Evolutionary conservation across 208 protist genomes (phyloP).

Genomic region (Trypanosoma mega): DNA sequence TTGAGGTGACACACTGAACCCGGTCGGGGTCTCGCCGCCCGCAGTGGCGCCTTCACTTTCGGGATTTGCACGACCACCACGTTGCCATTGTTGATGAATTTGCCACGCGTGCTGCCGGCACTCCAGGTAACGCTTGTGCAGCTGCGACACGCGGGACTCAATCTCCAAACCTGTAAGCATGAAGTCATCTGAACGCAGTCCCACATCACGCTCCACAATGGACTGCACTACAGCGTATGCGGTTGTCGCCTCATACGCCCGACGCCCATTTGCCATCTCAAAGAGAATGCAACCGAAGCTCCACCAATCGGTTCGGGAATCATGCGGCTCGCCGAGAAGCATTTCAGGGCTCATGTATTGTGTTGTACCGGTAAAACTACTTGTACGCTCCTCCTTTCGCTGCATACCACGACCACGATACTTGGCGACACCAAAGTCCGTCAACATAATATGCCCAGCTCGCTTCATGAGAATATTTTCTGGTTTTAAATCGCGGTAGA

Average conservation of each 20-base stretch:
- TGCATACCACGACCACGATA: conserved; percentile 27
- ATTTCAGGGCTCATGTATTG: conserved; percentile 96
- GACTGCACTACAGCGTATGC: conserved; percentile 60
- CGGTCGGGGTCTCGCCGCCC: too few relatives aligned
- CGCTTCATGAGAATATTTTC: conserved; percentile 93
- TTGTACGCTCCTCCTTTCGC: conserved; percentile 31
- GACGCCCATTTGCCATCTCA: conserved; percentile 93
- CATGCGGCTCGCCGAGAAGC: conserved; percentile 81
- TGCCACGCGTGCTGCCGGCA: neutral
- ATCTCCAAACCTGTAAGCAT: conserved; percentile 67
- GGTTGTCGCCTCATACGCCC: conserved; percentile 68
- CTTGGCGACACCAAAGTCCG: conserved; percentile 96
- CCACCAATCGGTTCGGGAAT: conserved; percentile 95
- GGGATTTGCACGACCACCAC: too few relatives aligned
- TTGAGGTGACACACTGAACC: too few relatives aligned
- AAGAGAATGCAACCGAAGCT: conserved; percentile 94
- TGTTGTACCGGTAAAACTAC: conserved; percentile 93
- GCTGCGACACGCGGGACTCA: conserved; percentile 60
- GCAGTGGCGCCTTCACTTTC: too few relatives aligned
- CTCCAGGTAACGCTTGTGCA: conserved; percentile 58
- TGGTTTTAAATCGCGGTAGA: conserved; percentile 94
- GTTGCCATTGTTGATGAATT: neutral
- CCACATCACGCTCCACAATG: conserved; percentile 79
- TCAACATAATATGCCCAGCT: conserved; percentile 92
- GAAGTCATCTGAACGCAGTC: conserved; percentile 58